Evolutionary conservation across 1,284 basidiomycete species (phyloP).

Genomic region (Papiliotrema nemorosa): DNA sequence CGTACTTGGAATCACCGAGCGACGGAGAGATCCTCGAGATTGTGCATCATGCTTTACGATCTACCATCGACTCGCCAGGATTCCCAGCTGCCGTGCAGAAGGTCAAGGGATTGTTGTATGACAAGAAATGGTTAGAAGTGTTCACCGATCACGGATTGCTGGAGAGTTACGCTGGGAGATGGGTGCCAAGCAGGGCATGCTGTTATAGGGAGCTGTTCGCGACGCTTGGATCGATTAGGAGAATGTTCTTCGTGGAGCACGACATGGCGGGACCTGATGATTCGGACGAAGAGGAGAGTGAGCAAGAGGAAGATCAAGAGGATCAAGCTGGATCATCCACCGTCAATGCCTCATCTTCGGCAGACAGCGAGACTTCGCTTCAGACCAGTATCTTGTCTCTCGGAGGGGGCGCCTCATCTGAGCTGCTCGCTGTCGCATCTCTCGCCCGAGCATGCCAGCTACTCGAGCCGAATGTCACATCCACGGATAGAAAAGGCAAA

Average conservation of each 20-base stretch:
- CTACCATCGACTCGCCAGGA: constrained; percentile 22
- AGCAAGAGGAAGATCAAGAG: not conserved
- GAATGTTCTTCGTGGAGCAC: constrained; percentile 9
- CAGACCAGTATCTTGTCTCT: constrained; percentile 37
- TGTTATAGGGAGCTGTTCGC: constrained; percentile 49
- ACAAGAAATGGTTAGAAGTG: constrained; percentile 46
- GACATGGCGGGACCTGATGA: constrained; percentile 5
- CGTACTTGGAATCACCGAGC: constrained; percentile 18
- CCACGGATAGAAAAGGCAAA: constrained; percentile 6
- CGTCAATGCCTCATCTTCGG: not conserved
- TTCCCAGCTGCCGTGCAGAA: constrained; percentile 37
- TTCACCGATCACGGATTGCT: constrained; percentile 37
- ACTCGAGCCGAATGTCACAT: not conserved
- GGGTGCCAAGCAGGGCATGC: constrained; percentile 50
- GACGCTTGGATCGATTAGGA: constrained; percentile 31
- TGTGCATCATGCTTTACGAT: constrained; percentile 22
- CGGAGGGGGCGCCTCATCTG: constrained; percentile 50
- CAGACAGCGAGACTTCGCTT: not conserved
- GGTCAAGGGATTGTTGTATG: constrained; percentile 44
- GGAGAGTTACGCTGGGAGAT: constrained; percentile 49
- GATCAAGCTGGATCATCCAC: not conserved
- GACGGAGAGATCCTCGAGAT: constrained; percentile 36
- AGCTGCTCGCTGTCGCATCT: constrained; percentile 44
- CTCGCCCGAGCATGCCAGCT: not conserved
- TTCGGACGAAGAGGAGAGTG: constrained; percentile 4